Conservation (phyloP, 148 eudicot genomes). For the Dysphania ambrosioides region DNA sequence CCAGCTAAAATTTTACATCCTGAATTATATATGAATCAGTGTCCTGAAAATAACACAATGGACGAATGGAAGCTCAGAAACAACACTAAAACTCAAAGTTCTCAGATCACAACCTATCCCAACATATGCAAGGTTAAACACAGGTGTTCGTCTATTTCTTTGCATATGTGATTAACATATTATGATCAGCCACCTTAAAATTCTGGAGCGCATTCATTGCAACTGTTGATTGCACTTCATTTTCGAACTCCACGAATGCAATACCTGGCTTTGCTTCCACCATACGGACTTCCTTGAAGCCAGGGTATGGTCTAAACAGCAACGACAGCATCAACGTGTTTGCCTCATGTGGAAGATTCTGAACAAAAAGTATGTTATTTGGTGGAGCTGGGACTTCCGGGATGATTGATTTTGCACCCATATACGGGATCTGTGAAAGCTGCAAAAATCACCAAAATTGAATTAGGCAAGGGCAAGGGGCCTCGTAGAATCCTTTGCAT, state of each 20-base stretch:
- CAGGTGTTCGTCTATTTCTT: constrained; percentile 58
- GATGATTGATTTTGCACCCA: constrained; percentile 53
- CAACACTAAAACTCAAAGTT: constrained; percentile 1
- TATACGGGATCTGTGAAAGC: constrained; percentile 74
- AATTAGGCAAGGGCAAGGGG: not conserved
- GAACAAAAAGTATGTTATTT: constrained; percentile 76
- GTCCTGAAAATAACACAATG: not conserved
- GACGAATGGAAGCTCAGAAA: constrained; percentile 1
- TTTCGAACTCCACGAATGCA: constrained; percentile 84
- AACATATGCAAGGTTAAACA: not conserved
- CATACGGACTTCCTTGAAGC: constrained; percentile 96
- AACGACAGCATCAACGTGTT: constrained; percentile 76
- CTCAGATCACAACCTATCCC: not conserved
- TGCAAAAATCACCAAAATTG: constrained; percentile 33
- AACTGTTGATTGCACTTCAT: constrained; percentile 72
- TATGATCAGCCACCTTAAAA: constrained; percentile 63
- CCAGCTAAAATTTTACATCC: constrained; percentile 13
- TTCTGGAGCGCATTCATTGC: constrained; percentile 86
- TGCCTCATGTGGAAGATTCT: constrained; percentile 87
- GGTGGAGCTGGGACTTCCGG: constrained; percentile 91
- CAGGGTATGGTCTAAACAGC: constrained; percentile 73
- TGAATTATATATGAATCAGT: constrained; percentile 13
- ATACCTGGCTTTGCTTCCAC: constrained; percentile 94
- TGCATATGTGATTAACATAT: constrained; percentile 85
- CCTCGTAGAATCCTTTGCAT: not conserved